Evolutionary conservation across 768 basidiomycete species (phyloP), one percentile per base, ranked within the genome.

Genomic region (Wakefieldia striispora): DNA sequence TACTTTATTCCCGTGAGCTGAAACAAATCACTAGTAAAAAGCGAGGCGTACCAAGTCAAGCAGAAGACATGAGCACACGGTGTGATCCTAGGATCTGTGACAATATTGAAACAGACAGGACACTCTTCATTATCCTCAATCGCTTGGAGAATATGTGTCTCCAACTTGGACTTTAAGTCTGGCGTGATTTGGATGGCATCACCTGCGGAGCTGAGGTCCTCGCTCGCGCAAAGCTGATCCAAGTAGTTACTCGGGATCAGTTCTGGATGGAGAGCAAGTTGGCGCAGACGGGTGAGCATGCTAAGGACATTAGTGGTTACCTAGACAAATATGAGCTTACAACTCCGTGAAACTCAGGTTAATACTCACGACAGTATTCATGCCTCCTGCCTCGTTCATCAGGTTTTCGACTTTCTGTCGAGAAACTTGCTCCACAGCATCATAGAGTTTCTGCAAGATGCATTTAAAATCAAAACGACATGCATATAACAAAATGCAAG

Each of bases 71-170:
- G 90, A 3, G 80, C 66, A 61, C 90, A 92, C 40, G 72, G 70
- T 0, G 89, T 90, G 50, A 92, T 90, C 40, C 86, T 74, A 3
- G 88, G 80, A 26, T 90, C 81, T 14, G 68, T 74, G 9, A 86
- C 56, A 17, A 80, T 66, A 49, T 68, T 66, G 51, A 89, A 84
- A 58, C 88, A 91, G 44, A 91, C 74, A 1, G 89, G 87, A 61
- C 90, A 92, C 63, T 92, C 90, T 70, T 91, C 86, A 45, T 74
- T 83, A 55, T 92, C 88, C 60, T 91, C 90, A 33, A 91, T 82
- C 0, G 80, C 81, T 59, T 84, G 79, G 11, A 77, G 74, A 38
- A 92, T 75, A 4, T 77, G 54, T 20, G 58, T 65, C 61, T 88
- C 86, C 29, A 92, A 67, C 20, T 76, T 76, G 1, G 67, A 51